Evolutionary conservation across 129 eudicot species (phyloP), one percentile per base, ranked within the genome.

Genomic region (Saposhnikovia divaricata): DNA sequence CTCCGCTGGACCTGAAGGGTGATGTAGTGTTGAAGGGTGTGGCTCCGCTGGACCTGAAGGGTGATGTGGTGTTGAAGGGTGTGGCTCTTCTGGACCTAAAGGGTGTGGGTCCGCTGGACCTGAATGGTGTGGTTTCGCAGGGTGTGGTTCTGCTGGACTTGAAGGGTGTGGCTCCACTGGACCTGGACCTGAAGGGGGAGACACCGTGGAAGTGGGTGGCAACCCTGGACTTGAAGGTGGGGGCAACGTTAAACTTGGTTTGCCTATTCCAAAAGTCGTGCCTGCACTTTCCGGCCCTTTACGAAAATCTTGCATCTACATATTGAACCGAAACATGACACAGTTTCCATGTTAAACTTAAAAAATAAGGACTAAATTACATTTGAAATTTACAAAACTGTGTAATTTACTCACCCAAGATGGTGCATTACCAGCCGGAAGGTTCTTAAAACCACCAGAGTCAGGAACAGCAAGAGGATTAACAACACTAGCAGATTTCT

Each of bases 11-110:
- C 25, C 31, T 23, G 66, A 7, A 57, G 65, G 65, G 28, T 55
- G 65, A 34, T 1, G 37, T 34, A 1, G 0, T 83, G 84, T 88
- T 19, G 91, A 74, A 43, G 75, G 77, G 39, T 82, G 65, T 80
- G 9, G 75, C 80, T 75, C 28, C 11, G 2, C 4, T 23, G 66
- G 4, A 23, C 4, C 66, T 8, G 66, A 23, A 23, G 66, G 66
- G 66, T 7, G 28, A 6, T 13, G 28, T 12, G 5, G 4, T 5
- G 57, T 57, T 57, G 66, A 57, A 57, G 12, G 23, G 0, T 50
- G 34, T 9, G 61, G 23, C 9, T 7, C 68, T 12, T 4, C 11
- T 21, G 28, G 66, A 57, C 66, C 66, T 21, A 2, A 57, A 57
- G 28, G 7, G 9, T 9, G 63, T 55, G 25, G 10, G 2, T 2